These are phyloP conservation scores for Aspergillus taichungensis DNA, from an alignment of 495 filamentous ascomycete species.

Conservation along the genomic window DNA sequence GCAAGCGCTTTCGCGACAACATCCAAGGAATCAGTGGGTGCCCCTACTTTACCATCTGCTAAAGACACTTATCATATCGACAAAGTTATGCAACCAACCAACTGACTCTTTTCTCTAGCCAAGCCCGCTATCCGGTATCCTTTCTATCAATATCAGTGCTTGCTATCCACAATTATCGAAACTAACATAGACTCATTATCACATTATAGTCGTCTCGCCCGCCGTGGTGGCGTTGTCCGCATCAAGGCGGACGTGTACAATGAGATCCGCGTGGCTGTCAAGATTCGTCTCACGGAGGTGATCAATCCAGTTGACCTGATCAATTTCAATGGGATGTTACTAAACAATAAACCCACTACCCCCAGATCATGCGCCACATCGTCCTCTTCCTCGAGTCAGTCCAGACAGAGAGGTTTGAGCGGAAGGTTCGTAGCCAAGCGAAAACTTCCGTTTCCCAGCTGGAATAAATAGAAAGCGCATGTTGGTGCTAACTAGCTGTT, in stretches of 20 bases:
- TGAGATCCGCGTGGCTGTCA: conserved; percentile 49
- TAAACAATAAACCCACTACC: too few species aligned
- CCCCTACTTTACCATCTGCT: not conserved
- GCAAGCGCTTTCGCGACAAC: conserved; percentile 50
- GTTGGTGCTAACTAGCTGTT: not conserved
- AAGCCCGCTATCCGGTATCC: conserved; percentile 60
- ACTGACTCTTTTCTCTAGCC: conserved; percentile 30
- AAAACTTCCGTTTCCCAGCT: too few species aligned
- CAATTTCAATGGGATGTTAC: too few species aligned
- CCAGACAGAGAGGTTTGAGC: too few species aligned
- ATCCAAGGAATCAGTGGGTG: conserved; percentile 58
- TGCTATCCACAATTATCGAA: not conserved
- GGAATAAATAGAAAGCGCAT: too few species aligned
- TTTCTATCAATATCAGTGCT: not conserved
- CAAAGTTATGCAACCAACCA: not conserved
- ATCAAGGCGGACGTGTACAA: conserved; percentile 66
- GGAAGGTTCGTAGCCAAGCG: too few species aligned
- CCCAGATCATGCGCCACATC: too few species aligned
- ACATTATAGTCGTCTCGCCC: conserved; percentile 58
- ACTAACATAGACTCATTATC: not conserved
- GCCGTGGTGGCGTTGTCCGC: conserved; percentile 69
- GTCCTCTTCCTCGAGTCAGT: too few species aligned
- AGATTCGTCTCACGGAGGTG: conserved; percentile 45
- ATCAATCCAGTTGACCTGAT: too few species aligned
- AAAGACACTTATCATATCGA: not conserved